These are phyloP conservation scores for Murraya paniculata DNA, from an alignment of 345 rosid genomes.

Conservation along the genomic window DNA sequence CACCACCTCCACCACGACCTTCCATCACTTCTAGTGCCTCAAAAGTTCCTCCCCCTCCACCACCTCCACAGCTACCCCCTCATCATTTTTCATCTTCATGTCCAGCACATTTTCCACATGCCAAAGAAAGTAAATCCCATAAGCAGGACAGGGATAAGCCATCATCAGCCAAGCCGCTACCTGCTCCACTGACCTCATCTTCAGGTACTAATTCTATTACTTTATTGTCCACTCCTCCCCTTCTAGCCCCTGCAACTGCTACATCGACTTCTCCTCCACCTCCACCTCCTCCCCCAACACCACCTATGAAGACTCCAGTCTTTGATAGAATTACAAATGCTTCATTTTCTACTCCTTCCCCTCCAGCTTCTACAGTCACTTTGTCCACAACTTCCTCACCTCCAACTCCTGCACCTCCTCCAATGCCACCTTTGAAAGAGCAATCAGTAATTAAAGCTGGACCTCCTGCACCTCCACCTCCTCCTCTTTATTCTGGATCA, in stretches of 20 bases:
- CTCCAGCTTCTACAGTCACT: slow-evolving; percentile 7
- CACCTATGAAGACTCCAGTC: slow-evolving; percentile 5
- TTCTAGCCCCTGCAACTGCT: slow-evolving; percentile 14
- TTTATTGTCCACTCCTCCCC: slow-evolving; percentile 12
- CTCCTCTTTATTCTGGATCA: slow-evolving; percentile 30
- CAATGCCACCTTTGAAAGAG: slow-evolving; percentile 23
- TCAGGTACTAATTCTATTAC: slow-evolving; percentile 1
- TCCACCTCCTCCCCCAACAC: slow-evolving; percentile 17
- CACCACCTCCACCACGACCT: slow-evolving; percentile 26
- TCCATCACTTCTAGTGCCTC: slow-evolving; percentile 16
- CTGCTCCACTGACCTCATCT: background rate
- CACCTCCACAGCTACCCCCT: slow-evolving; percentile 22
- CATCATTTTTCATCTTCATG: slow-evolving; percentile 15
- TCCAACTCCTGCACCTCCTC: slow-evolving; percentile 21
- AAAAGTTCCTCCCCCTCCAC: slow-evolving; percentile 1
- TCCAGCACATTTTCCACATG: slow-evolving; percentile 12
- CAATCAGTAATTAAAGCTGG: slow-evolving; percentile 22
- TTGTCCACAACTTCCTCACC: background rate
- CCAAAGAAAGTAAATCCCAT: slow-evolving; percentile 13
- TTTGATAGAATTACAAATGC: background rate
- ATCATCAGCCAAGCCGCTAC: background rate
- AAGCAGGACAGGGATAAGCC: slow-evolving; percentile 10
- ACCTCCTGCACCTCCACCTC: slow-evolving; percentile 55
- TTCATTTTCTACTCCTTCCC: slow-evolving; percentile 8
- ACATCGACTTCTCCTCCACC: slow-evolving; percentile 7